Percentiles rank a stretch among this genome's conserved stretches.
phyloP scores from a whole-genome alignment of 192 early-diverging fungal species.

The Chytriomyces sp. region DNA sequence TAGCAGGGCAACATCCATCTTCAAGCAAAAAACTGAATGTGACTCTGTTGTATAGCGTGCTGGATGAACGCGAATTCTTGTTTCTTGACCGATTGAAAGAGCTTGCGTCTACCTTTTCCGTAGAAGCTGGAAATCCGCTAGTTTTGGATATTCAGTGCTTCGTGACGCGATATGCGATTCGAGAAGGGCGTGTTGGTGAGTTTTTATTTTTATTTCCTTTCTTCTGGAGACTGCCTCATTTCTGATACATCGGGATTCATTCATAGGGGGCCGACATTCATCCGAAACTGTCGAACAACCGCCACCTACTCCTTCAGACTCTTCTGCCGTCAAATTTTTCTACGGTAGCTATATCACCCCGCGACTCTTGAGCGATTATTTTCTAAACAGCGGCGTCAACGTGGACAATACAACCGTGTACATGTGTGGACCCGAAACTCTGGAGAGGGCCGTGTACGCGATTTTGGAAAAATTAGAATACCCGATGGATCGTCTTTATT shows the following conservation, averaged over 20 bases:
- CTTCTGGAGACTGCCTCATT: too few species aligned
- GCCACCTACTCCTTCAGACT: neutral
- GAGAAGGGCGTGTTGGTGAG: neutral
- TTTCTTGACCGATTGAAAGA: conserved; percentile 21
- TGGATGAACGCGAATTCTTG: conserved; percentile 25
- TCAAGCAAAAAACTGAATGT: conserved; percentile 12
- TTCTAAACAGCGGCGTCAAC: neutral
- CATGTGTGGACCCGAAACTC: conserved; percentile 29
- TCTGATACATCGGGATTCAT: too few species aligned
- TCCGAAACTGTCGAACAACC: neutral
- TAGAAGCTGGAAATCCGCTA: neutral
- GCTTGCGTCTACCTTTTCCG: neutral
- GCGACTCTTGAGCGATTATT: conserved; percentile 24
- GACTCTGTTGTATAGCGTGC: conserved; percentile 25
- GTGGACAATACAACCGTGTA: conserved; percentile 17
- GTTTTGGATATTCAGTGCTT: conserved; percentile 21
- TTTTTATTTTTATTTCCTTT: too few species aligned
- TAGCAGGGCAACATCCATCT: neutral
- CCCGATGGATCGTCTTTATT: conserved; percentile 16
- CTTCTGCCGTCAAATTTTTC: conserved; percentile 1
- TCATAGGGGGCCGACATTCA: too few species aligned
- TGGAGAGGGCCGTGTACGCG: conserved; percentile 19
- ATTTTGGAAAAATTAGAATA: conserved; percentile 20
- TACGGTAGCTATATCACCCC: conserved; percentile 25
- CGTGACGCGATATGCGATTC: conserved; percentile 22